Evolutionary conservation across 495 filamentous ascomycete genomes (phyloP), one percentile per base, ranked within the genome.

Genomic region (Aspergillus ellipticus): DNA sequence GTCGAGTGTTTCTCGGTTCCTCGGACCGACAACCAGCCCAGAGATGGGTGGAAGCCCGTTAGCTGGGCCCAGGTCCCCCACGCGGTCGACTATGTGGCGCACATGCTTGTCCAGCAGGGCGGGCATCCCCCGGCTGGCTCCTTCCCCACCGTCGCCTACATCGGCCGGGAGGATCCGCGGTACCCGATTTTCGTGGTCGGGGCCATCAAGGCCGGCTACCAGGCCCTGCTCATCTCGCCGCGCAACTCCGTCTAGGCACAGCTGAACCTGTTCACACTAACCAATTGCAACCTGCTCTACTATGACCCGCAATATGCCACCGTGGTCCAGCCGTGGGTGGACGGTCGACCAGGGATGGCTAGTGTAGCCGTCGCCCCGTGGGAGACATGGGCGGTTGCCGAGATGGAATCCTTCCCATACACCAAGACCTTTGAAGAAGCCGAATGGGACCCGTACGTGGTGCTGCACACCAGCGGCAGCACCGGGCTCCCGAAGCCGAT

Each of bases 401-500:
- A 49, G 11, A 42, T 13, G 55, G 45, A 48, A 20, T 43, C 54
- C 4, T 71, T 67, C 46, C 61, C 62, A 3, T 74, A 71, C 51
- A 54, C 24, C 15, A 69, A 71, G 56, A 61, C 56, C 15, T 74
- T 69, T 31, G 62, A 57, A 20, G 59, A 74, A 33, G 66, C 63
- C 6, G 33, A 55, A 15, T 58, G 43, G 24, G 63, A 71, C 22
- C 71, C 71, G 1, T 64, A 55, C 50, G 48, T 74, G 3, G 62
- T 71, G 2, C 45, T 74, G 45, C 77, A 79, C 51, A 78, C 77
- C 3, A 76, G 72, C 6, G 77, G 75, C 13, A 74, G 72, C 19
- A 78, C 75, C 0, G 74, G 77, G 0, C 59, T 74, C 19, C 75
- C 75, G 1, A 77, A 78, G 57, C 75, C 74, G 4, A 51, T 78